Conservation (phyloP, 768 basidiomycete genomes). For the Psilocybe subaeruginosa region DNA sequence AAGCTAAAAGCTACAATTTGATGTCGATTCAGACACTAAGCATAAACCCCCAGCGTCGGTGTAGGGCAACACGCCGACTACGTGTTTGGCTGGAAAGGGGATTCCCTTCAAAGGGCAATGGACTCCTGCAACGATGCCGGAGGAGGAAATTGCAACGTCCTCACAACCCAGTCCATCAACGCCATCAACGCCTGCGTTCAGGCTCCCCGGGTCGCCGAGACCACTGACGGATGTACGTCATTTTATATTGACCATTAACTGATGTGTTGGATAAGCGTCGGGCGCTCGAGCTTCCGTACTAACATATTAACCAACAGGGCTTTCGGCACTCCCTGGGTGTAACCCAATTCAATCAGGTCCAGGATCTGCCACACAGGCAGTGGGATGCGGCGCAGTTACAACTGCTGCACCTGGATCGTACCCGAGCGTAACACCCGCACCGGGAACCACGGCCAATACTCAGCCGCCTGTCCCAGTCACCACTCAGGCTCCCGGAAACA, state of each 20-base stretch:
- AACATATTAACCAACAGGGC: conserved; percentile 7
- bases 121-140: conserved; percentile 21
- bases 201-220: conserved; percentile 16
- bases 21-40: neutral
- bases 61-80: conserved; percentile 28
- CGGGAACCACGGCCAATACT: neutral
- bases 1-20: neutral
- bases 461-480: neutral
- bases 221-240: conserved; percentile 22
- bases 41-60: conserved; percentile 12
- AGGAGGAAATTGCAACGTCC: conserved; percentile 20
- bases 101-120: conserved; percentile 24
- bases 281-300: neutral
- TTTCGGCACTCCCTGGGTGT: conserved; percentile 23
- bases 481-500: neutral
- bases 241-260: no score
- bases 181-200: conserved; percentile 24
- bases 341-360: conserved; percentile 25
- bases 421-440: neutral
- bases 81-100: conserved; percentile 25
- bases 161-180: conserved; percentile 23
- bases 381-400: conserved; percentile 19
- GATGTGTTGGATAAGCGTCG: no score
- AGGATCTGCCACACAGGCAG: conserved; percentile 11
- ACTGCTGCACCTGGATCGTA: conserved; percentile 12